Evolutionary conservation across 331 rosid genomes (phyloP).

Genomic region (Pyracantha coccinea): DNA sequence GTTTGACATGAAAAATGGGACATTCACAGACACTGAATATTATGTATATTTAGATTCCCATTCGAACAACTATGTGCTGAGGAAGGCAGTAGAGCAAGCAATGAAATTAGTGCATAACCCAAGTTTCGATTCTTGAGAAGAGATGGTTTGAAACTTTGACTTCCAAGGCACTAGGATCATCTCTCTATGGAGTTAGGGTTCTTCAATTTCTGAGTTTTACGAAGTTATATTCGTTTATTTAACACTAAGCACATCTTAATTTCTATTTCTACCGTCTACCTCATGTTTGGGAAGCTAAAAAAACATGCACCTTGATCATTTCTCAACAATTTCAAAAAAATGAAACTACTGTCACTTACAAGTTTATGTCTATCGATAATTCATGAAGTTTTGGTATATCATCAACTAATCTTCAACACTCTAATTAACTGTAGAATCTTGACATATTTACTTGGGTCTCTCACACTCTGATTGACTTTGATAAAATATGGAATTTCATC

Average conservation of each 20-base stretch:
- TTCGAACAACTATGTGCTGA: not conserved
- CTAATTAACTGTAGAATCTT: not conserved
- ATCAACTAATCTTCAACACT: not conserved
- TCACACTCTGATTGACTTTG: constrained; percentile 9
- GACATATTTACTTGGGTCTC: not conserved
- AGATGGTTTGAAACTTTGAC: not conserved
- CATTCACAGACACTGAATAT: not conserved
- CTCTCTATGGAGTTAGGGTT: not conserved
- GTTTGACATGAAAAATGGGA: not conserved
- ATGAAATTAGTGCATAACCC: not conserved
- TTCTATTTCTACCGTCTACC: too few species aligned
- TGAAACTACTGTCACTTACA: not conserved
- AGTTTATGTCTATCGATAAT: not conserved
- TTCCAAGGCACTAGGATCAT: not conserved
- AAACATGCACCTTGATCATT: not conserved
- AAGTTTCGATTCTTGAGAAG: not conserved
- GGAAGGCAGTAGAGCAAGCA: not conserved
- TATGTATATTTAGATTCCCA: not conserved
- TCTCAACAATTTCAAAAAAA: not conserved
- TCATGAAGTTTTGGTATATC: not conserved
- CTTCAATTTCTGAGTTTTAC: too few species aligned
- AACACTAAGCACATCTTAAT: not conserved
- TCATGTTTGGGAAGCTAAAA: not conserved
- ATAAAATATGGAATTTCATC: constrained; percentile 9
- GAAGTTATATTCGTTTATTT: not conserved